Percentiles rank a stretch among this genome's conserved stretches.
phyloP scores from a whole-genome alignment of 768 basidiomycete species.

The Phanerochaete sordida region DNA sequence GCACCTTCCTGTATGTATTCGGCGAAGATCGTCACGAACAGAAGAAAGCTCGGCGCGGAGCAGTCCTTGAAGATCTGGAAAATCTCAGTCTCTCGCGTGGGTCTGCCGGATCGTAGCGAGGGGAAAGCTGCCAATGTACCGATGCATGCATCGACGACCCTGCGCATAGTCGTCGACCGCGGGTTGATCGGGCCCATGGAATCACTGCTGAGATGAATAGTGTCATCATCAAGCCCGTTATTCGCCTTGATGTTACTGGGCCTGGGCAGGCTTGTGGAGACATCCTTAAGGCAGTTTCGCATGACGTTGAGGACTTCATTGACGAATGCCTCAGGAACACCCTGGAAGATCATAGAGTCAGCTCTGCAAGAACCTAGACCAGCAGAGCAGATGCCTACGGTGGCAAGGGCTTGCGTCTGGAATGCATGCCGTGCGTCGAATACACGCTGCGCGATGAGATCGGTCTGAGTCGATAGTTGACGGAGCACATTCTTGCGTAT shows the following conservation, averaged over 20 bases:
- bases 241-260: neutral
- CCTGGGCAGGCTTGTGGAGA: neutral
- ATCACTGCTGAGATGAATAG: neutral
- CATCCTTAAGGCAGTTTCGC: neutral
- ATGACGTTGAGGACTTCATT: conserved; percentile 1
- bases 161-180: neutral
- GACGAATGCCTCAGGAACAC: no score
- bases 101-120: conserved; percentile 53
- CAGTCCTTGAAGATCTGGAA: conserved; percentile 48
- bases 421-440: conserved; percentile 36
- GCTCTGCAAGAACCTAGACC: no score
- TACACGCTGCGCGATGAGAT: neutral
- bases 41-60: conserved; percentile 48
- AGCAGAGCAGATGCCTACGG: conserved; percentile 51
- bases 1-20: conserved; percentile 50
- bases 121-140: conserved; percentile 62
- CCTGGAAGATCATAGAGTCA: no score
- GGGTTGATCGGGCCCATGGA: neutral
- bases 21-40: conserved; percentile 47
- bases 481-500: conserved; percentile 56
- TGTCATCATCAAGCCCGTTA: neutral
- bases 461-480: conserved; percentile 20
- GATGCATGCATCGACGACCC: conserved; percentile 43
- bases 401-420: conserved; percentile 62
- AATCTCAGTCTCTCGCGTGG: conserved; percentile 60